Evolutionary conservation across 495 filamentous ascomycete species (phyloP).

Genomic region (Rhypophila decipiens): DNA sequence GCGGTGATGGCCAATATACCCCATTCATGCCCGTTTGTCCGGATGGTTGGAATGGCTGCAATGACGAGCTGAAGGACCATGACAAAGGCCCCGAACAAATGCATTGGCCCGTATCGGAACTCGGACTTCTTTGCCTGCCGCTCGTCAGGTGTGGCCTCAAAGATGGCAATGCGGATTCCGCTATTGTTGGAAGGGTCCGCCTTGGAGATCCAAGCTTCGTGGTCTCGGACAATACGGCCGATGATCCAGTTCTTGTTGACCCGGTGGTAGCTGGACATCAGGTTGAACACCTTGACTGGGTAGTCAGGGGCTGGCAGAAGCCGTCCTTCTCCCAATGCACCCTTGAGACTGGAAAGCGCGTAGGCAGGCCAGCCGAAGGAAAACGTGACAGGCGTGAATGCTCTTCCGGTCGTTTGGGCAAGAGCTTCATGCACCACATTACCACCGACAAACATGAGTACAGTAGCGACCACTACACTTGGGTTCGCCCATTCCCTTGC

Average conservation of each 20-base stretch:
- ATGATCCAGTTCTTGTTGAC: conserved; percentile 44
- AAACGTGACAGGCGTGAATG: conserved; percentile 44
- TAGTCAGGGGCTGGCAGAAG: conserved; percentile 37
- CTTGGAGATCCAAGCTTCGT: conserved; percentile 28
- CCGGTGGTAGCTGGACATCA: conserved; percentile 31
- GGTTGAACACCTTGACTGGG: conserved; percentile 36
- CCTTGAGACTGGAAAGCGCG: conserved; percentile 30
- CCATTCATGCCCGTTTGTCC: conserved; percentile 42
- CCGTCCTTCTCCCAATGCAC: conserved; percentile 37
- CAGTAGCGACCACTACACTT: too few species aligned
- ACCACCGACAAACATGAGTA: too few species aligned
- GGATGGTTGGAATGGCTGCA: conserved; percentile 35
- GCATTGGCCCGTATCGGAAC: neutral
- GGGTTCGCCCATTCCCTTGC: too few species aligned
- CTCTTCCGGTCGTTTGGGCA: too few species aligned
- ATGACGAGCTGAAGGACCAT: conserved; percentile 41
- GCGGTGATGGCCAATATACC: conserved; percentile 36
- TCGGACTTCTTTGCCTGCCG: neutral
- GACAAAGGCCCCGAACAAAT: conserved; percentile 21
- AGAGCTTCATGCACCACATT: too few species aligned
- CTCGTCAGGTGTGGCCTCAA: neutral
- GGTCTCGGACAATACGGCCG: conserved; percentile 44
- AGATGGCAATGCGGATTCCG: conserved; percentile 2
- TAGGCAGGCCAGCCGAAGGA: conserved; percentile 52
- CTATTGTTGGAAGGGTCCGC: neutral